Evolutionary conservation across 257 asterid species (phyloP).

Genomic region (Capsicum chinense): DNA sequence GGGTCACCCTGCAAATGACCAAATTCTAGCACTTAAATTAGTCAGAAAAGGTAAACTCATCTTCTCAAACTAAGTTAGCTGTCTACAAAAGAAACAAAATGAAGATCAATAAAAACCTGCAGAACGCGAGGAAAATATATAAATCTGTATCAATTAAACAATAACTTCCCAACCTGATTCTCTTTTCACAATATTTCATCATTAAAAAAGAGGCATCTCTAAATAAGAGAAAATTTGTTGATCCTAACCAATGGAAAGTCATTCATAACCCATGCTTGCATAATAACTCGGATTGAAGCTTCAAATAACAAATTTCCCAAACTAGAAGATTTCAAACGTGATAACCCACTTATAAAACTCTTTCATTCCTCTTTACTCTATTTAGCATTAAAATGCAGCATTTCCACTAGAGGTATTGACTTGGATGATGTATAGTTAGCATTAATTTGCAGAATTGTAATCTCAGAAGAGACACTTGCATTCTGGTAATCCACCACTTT

Average conservation of each 20-base stretch:
- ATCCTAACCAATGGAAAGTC: neutral
- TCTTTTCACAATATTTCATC: neutral
- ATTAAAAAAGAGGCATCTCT: slow-evolving; percentile 21
- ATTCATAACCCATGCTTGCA: slow-evolving; percentile 3
- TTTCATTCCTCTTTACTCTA: slow-evolving; percentile 2
- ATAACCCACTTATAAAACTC: neutral
- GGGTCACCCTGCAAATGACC: slow-evolving; percentile 74
- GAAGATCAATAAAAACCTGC: neutral
- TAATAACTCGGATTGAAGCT: neutral
- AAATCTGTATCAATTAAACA: neutral
- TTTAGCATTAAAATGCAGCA: slow-evolving; percentile 9
- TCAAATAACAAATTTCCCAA: slow-evolving; percentile 12
- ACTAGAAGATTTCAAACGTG: neutral
- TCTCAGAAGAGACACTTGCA: neutral
- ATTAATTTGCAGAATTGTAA: neutral
- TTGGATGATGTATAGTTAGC: neutral
- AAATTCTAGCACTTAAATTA: slow-evolving; percentile 17
- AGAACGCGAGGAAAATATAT: neutral
- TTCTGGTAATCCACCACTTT: neutral
- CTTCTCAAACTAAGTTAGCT: slow-evolving; percentile 13
- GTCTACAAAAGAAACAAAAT: neutral
- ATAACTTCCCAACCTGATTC: neutral
- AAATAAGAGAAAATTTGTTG: neutral
- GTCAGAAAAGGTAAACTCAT: slow-evolving; percentile 10
- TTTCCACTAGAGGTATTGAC: neutral